A percentile compares a stretch with the other conserved stretches of the same genome.
Evolutionary conservation across 176 grass and related monocot genomes (phyloP).

Genomic region (Calamus simplicifolius): DNA sequence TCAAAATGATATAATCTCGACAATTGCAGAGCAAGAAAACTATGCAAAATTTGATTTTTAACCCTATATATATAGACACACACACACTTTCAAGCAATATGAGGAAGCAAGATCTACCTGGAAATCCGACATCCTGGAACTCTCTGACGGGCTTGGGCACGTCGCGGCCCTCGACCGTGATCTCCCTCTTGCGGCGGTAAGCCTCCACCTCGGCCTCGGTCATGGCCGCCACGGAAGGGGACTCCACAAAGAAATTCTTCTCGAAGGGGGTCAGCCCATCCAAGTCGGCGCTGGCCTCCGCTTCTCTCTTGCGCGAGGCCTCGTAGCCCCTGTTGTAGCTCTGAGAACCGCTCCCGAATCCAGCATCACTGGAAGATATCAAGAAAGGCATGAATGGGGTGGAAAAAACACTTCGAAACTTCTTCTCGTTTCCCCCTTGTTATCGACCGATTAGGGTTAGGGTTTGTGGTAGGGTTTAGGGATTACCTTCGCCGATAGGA

Average conservation of each 20-base stretch:
- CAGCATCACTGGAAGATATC: slow-evolving; percentile 44
- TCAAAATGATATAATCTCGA: no score
- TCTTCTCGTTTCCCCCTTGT: background rate
- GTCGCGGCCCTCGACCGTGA: slow-evolving; percentile 71
- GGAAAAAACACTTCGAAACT: background rate
- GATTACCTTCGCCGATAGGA: slow-evolving; percentile 78
- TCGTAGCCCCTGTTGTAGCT: slow-evolving; percentile 10
- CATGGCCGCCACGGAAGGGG: slow-evolving; percentile 57
- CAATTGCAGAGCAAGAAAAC: no score
- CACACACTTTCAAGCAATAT: background rate
- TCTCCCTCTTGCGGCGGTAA: slow-evolving; percentile 68
- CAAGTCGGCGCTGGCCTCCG: slow-evolving; percentile 40
- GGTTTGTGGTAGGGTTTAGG: slow-evolving; percentile 7
- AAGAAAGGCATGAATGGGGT: background rate
- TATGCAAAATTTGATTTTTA: no score
- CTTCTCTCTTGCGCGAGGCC: slow-evolving; percentile 41
- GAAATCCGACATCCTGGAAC: slow-evolving; percentile 71
- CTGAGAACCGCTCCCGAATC: slow-evolving; percentile 14
- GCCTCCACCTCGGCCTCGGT: slow-evolving; percentile 66
- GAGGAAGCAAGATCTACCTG: slow-evolving; percentile 31
- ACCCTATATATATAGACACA: no score
- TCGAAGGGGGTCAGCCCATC: slow-evolving; percentile 82
- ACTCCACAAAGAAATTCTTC: slow-evolving; percentile 97
- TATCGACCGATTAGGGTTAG: background rate
- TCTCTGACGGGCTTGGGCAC: slow-evolving; percentile 76